A percentile compares a stretch with the other conserved stretches of the same genome.
These are phyloP conservation scores for Rheum nobile DNA, from an alignment of 148 eudicot genomes.

Conservation along the genomic window DNA sequence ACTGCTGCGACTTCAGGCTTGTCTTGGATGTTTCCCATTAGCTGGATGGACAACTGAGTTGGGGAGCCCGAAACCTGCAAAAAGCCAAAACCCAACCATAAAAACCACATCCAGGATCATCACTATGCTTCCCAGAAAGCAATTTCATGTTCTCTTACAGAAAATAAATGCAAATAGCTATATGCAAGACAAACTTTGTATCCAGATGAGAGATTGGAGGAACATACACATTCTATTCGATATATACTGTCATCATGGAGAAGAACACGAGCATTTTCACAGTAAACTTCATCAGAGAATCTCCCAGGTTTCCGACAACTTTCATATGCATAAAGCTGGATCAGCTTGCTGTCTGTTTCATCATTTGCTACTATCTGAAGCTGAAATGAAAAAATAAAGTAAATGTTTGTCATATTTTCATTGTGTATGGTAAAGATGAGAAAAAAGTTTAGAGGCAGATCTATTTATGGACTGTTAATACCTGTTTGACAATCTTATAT, in stretches of 20 bases:
- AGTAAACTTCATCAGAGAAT: slow-evolving; percentile 56
- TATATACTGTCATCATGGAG: slow-evolving; percentile 75
- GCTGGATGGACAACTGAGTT: slow-evolving; percentile 55
- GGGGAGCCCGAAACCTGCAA: slow-evolving; percentile 43
- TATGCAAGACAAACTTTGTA: neutral
- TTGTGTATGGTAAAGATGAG: neutral
- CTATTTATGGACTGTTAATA: slow-evolving; percentile 6
- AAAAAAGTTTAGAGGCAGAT: neutral
- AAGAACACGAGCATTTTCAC: slow-evolving; percentile 64
- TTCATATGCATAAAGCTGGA: slow-evolving; percentile 77
- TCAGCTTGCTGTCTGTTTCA: slow-evolving; percentile 64
- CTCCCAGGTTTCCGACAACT: slow-evolving; percentile 50
- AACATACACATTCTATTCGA: slow-evolving; percentile 69
- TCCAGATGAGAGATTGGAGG: neutral
- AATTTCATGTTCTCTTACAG: neutral
- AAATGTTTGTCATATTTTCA: neutral
- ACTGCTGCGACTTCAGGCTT: slow-evolving; percentile 59
- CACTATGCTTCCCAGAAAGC: neutral
- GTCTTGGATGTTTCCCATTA: slow-evolving; percentile 55
- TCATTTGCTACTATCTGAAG: slow-evolving; percentile 70
- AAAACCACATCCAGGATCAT: neutral
- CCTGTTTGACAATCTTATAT: slow-evolving; percentile 85
- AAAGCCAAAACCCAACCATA: slow-evolving; percentile 4
- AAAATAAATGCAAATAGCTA: neutral
- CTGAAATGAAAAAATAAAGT: slow-evolving; percentile 19